Conservation (phyloP, 2,329 filamentous ascomycete species). For the Tothia fuscella region DNA sequence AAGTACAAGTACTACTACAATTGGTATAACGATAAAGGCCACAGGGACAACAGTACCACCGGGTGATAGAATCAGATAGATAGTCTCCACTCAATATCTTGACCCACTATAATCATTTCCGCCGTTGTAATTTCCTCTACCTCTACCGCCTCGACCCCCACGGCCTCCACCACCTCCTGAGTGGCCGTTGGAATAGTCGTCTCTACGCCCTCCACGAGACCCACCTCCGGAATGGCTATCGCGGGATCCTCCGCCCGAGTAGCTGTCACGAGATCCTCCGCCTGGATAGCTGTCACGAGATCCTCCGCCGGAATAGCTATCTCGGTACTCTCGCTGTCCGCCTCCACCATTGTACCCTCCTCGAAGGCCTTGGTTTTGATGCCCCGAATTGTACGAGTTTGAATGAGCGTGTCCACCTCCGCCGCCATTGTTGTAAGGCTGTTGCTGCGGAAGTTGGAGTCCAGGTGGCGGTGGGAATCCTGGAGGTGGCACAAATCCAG, state of each 20-base stretch:
- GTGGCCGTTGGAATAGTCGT: slow-evolving; percentile 18
- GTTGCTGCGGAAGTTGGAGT: not conserved
- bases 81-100: no score
- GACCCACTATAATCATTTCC: not conserved
- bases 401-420: not conserved
- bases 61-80: no score
- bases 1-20: no score
- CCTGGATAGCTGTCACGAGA: slow-evolving; percentile 3
- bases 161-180: slow-evolving; percentile 13
- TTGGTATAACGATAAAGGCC: no score
- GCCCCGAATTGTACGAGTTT: slow-evolving; percentile 9
- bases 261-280: slow-evolving; percentile 8
- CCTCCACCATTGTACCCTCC: slow-evolving; percentile 16
- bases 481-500: slow-evolving; percentile 7
- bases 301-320: not conserved
- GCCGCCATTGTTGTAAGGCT: slow-evolving; percentile 1
- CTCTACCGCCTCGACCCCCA: slow-evolving; percentile 15
- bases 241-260: slow-evolving; percentile 1
- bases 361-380: slow-evolving; percentile 16
- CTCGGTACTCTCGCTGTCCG: slow-evolving; percentile 13
- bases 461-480: slow-evolving; percentile 3
- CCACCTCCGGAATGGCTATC: slow-evolving; percentile 13
- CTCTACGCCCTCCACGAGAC: slow-evolving; percentile 10
- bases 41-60: no score
- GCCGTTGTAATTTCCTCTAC: slow-evolving; percentile 5